These are phyloP conservation scores for Fusarium subtropicale DNA, from an alignment of 2,329 filamentous ascomycete species.

Conservation along the genomic window DNA sequence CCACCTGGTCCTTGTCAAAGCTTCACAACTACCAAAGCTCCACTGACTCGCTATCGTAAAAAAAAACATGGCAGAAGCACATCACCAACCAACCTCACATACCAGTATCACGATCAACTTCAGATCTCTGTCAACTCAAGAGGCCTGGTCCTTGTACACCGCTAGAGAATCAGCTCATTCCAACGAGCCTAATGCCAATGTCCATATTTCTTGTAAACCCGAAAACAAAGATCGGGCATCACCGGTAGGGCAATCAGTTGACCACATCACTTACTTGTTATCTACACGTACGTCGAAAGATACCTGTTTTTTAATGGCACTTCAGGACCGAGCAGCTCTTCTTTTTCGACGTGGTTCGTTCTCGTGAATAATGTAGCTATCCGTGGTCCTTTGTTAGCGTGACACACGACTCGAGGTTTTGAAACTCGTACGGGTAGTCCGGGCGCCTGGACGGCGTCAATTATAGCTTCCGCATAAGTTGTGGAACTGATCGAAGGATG, in stretches of 20 bases:
- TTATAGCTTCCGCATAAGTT: slow-evolving; percentile 10
- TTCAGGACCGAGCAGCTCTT: not conserved
- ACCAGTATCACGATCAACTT: slow-evolving; percentile 5
- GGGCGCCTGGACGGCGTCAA: slow-evolving; percentile 19
- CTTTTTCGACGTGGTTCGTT: not conserved
- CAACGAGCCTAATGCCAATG: not conserved
- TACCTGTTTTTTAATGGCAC: slow-evolving; percentile 10
- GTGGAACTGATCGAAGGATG: slow-evolving; percentile 1
- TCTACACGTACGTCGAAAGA: slow-evolving; percentile 10
- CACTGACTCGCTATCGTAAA: slow-evolving; percentile 11
- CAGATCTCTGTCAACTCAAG: not conserved
- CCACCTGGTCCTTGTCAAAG: not conserved
- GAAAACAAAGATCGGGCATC: slow-evolving; percentile 7
- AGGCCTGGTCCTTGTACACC: slow-evolving; percentile 16
- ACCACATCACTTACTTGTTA: not conserved
- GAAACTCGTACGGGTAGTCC: slow-evolving; percentile 22
- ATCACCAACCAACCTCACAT: slow-evolving; percentile 1
- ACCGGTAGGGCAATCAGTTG: slow-evolving; percentile 15
- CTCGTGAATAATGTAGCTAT: not conserved
- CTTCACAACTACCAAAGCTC: not conserved
- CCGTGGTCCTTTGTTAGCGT: slow-evolving; percentile 21
- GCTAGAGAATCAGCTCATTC: slow-evolving; percentile 1
- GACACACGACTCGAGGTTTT: slow-evolving; percentile 21
- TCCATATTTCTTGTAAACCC: not conserved
- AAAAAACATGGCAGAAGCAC: not conserved